Evolutionary conservation across 2,329 filamentous ascomycete species (phyloP), one percentile per base, ranked within the genome.

Genomic region (Claviceps arundinis): DNA sequence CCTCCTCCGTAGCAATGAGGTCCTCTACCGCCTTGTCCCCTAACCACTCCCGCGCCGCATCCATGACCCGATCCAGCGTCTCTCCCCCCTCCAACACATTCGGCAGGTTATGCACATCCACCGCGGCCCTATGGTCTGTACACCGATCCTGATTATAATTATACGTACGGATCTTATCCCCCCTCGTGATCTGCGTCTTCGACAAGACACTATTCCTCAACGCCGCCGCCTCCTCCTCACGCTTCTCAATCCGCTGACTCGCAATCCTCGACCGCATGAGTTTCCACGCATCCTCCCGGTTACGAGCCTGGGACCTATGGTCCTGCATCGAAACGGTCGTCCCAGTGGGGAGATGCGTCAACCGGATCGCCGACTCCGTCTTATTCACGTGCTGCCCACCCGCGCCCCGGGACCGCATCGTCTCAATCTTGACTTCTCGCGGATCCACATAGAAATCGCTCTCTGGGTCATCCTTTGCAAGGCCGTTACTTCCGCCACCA

Each of bases 301-400:
- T 98, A 58, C 87, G 81, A 59, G 87, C 82, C 71, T 98, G 93
- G 44, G 89, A 95, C 51, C 93, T 80, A 50, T 83, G 84, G 65
- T 98, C 93, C 67, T 98, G 93, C 77, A 97, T 95, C 13, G 84
- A 84, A 14, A 97, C 90, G 2, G 87, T 81, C 0, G 83, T 93
- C 45, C 86, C 87, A 1, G 89, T 95, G 2, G 93, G 93, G 6
- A 85, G 69, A 71, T 98, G 93, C 2, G 90, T 97, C 61, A 98
- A 75, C 9, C 93, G 84, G 55, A 98, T 87, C 3, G 93, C 93
- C 34, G 89, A 95, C 71, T 98, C 93, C 0, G 93, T 98, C 67
- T 91, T 96, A 71, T 98, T 98, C 64, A 98, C 93, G 69, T 98
- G 93, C 71, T 98, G 93, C 1, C 93, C 93, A 37, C 93, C 93